Conservation (phyloP, 106 monocot species). For the Xerophyta viscosa region DNA sequence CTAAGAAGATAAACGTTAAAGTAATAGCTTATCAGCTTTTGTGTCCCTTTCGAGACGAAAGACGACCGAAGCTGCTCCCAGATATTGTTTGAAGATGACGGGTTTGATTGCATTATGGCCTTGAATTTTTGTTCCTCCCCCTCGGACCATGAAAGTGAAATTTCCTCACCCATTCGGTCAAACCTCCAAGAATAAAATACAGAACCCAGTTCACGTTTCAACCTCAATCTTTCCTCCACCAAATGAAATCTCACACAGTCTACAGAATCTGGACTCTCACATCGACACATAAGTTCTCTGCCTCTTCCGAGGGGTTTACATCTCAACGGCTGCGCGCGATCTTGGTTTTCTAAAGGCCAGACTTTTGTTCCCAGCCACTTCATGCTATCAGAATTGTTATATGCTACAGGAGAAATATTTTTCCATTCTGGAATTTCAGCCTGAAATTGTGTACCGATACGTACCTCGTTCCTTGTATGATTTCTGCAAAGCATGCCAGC, state of each 20-base stretch:
- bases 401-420: slow-evolving; percentile 7
- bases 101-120: slow-evolving; percentile 20
- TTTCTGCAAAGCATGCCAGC: slow-evolving; percentile 6
- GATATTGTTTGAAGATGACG: slow-evolving; percentile 16
- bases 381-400: slow-evolving; percentile 18
- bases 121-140: slow-evolving; percentile 74
- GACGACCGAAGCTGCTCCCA: slow-evolving; percentile 36
- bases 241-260: slow-evolving; percentile 82
- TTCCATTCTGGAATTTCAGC: slow-evolving; percentile 40
- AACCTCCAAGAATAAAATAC: slow-evolving; percentile 68
- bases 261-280: slow-evolving; percentile 37
- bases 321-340: background rate
- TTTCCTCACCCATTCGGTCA: slow-evolving; percentile 84
- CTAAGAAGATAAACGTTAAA: slow-evolving; percentile 77
- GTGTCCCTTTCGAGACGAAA: slow-evolving; percentile 41
- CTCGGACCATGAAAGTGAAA: slow-evolving; percentile 75
- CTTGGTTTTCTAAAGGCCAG: slow-evolving; percentile 50
- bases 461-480: slow-evolving; percentile 3
- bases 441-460: slow-evolving; percentile 27
- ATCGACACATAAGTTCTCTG: slow-evolving; percentile 32
- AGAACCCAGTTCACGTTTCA: slow-evolving; percentile 59
- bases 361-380: slow-evolving; percentile 75
- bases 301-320: slow-evolving; percentile 38
- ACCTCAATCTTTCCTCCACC: slow-evolving; percentile 50
- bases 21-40: slow-evolving; percentile 73